Evolutionary conservation across 352 stramenopile genomes (phyloP).

Genomic region (Stramenopiles sp.): DNA sequence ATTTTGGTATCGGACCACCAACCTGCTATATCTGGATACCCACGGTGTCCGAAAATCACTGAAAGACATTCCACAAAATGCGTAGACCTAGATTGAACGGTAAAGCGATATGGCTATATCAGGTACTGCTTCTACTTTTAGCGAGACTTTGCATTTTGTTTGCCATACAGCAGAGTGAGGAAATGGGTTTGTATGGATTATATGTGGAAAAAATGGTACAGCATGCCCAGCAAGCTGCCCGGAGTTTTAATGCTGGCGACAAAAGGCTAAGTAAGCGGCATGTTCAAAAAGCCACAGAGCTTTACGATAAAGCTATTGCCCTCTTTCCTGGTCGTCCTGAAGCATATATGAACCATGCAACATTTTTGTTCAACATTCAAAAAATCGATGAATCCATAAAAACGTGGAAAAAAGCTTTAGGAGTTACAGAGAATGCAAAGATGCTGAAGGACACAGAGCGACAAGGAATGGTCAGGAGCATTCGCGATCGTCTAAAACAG

Average conservation of each 20-base stretch:
- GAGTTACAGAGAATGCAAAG: background rate
- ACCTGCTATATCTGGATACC: too few relatives aligned
- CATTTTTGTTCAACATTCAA: background rate
- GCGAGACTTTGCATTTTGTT: too few relatives aligned
- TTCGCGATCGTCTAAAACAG: background rate
- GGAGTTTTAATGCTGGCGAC: background rate
- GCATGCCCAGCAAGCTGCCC: background rate
- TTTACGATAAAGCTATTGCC: background rate
- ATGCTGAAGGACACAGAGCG: background rate
- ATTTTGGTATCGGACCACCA: too few relatives aligned
- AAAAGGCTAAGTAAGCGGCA: background rate
- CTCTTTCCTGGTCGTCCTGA: background rate
- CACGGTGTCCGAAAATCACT: too few relatives aligned
- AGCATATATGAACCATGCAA: background rate
- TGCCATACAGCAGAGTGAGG: too few relatives aligned
- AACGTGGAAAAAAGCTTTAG: background rate
- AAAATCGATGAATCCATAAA: background rate
- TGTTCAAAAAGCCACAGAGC: background rate
- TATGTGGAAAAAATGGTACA: background rate
- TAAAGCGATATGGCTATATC: too few relatives aligned
- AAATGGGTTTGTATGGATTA: background rate
- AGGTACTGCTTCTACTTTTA: too few relatives aligned
- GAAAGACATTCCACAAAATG: too few relatives aligned
- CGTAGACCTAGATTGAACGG: too few relatives aligned
- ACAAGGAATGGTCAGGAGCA: background rate